A percentile compares a stretch with the other conserved stretches of the same genome.
Evolutionary conservation across 768 basidiomycete genomes (phyloP).

Genomic region (Dacryopinax primogenitus): DNA sequence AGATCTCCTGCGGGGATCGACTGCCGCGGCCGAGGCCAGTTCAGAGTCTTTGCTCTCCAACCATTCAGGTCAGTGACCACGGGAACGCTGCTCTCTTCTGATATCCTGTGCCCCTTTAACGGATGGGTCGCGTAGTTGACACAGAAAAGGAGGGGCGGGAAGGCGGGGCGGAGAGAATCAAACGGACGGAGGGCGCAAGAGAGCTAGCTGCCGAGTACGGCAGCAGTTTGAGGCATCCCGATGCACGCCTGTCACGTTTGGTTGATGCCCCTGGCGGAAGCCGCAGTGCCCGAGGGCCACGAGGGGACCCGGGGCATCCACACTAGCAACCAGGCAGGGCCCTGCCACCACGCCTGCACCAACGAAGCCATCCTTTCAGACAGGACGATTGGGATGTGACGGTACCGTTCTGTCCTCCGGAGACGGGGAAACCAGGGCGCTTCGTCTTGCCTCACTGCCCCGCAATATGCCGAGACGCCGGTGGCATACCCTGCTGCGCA

Average conservation of each 20-base stretch:
- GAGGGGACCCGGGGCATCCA: neutral
- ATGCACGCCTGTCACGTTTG: slow-evolving; percentile 2
- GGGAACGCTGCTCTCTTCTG: too few species aligned
- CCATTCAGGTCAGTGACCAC: too few species aligned
- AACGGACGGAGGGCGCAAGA: neutral
- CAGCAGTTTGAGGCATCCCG: neutral
- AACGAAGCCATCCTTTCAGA: neutral
- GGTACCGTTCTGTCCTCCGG: neutral
- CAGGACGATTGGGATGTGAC: too few species aligned
- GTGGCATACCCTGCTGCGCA: neutral
- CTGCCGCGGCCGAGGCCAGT: too few species aligned
- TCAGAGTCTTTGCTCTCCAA: too few species aligned
- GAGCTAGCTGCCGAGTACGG: neutral
- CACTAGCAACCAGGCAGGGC: neutral
- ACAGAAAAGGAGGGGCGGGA: neutral
- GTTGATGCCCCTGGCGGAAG: neutral
- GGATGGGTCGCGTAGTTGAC: too few species aligned
- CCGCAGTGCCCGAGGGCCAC: neutral
- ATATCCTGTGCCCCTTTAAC: too few species aligned
- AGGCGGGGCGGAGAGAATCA: neutral
- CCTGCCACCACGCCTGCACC: neutral
- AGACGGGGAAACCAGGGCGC: slow-evolving; percentile 1
- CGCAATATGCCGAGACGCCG: slow-evolving; percentile 7
- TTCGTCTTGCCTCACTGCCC: neutral
- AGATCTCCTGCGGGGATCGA: too few species aligned